Evolutionary conservation across 257 asterid species (phyloP).

Genomic region (Primulina huaijiensis): DNA sequence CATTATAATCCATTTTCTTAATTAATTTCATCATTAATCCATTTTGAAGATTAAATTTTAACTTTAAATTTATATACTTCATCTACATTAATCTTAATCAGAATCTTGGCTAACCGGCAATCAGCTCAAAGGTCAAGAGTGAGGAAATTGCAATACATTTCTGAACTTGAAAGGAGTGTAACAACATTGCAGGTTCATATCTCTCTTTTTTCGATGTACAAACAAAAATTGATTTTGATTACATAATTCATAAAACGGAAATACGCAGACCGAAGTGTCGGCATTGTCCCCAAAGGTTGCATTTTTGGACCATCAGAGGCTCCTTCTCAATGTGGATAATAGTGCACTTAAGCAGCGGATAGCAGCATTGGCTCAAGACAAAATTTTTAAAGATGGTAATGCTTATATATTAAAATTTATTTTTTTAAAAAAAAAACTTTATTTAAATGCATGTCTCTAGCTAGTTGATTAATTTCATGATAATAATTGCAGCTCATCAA

Average conservation of each 20-base stretch:
- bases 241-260: background rate
- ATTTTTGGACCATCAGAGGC: conserved; percentile 80
- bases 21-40: too few species aligned
- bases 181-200: conserved; percentile 64
- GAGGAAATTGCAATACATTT: conserved; percentile 82
- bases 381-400: conserved; percentile 83
- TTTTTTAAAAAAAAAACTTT: too few species aligned
- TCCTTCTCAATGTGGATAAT: conserved; percentile 77
- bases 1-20: too few species aligned
- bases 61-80: too few species aligned
- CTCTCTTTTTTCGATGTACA: too few species aligned
- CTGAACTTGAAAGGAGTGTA: conserved; percentile 93
- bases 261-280: conserved; percentile 74
- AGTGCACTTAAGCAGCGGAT: conserved; percentile 85
- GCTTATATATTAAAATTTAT: too few species aligned
- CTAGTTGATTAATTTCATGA: too few species aligned
- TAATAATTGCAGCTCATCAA: conserved; percentile 62
- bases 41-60: too few species aligned
- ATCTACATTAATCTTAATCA: conserved; percentile 18
- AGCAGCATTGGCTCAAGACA: conserved; percentile 96
- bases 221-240: too few species aligned
- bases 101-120: conserved; percentile 89
- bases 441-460: too few species aligned
- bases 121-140: conserved; percentile 97
- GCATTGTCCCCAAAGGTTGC: conserved; percentile 93